Conservation (phyloP, 257 asterid species). For the Salvia miltiorrhiza region DNA sequence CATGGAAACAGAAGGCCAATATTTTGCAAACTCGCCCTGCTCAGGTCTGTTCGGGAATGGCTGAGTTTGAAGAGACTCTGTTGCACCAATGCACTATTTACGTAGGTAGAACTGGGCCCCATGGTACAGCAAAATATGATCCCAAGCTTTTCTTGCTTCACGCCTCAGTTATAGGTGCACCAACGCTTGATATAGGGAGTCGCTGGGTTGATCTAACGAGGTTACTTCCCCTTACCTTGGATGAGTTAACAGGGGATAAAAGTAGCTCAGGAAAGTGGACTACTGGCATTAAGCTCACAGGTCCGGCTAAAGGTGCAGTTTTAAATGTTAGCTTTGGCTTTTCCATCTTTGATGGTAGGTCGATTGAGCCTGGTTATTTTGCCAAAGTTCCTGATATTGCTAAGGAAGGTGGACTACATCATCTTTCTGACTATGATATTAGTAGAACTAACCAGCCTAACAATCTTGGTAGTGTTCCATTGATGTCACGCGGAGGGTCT, state of each 20-base stretch:
- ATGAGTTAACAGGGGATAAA: conserved; percentile 62
- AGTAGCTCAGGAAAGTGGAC: conserved; percentile 80
- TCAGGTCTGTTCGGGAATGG: conserved; percentile 48
- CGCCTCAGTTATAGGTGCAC: conserved; percentile 58
- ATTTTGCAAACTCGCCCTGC: conserved; percentile 54
- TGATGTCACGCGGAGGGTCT: conserved; percentile 27
- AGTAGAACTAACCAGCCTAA: conserved; percentile 17
- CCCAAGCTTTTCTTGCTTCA: conserved; percentile 61
- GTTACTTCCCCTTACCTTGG: conserved; percentile 79
- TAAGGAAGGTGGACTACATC: conserved; percentile 22
- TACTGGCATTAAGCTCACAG: conserved; percentile 79
- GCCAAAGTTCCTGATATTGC: conserved; percentile 44
- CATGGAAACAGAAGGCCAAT: conserved; percentile 64
- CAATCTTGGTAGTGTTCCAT: conserved; percentile 17
- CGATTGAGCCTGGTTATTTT: conserved; percentile 44
- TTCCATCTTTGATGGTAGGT: conserved; percentile 44
- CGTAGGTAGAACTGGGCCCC: conserved; percentile 55
- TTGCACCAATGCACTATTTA: conserved; percentile 55
- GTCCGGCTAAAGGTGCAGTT: conserved; percentile 73
- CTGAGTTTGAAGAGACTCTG: conserved; percentile 81
- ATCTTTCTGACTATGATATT: conserved; percentile 30
- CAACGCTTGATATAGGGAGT: conserved; percentile 63
- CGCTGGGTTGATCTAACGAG: conserved; percentile 83
- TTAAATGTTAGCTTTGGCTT: conserved; percentile 85
- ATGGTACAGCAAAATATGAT: conserved; percentile 54